phyloP scores from a whole-genome alignment of 192 early-diverging fungal genomes.

The Backusella parvicylindrica region DNA sequence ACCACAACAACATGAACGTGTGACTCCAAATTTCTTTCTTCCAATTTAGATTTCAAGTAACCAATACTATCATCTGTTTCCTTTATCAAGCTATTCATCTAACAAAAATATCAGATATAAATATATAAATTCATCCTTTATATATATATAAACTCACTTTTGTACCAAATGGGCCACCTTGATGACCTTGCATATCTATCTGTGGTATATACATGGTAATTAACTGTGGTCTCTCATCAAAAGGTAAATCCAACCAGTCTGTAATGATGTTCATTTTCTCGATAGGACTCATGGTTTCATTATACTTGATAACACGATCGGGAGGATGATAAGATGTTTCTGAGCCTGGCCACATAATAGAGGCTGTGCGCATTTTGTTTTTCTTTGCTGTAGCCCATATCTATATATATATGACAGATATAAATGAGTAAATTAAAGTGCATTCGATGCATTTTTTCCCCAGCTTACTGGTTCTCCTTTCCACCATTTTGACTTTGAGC shows the following conservation, averaged over 20 bases:
- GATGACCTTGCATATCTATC: conserved; percentile 77
- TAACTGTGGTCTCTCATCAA: conserved; percentile 68
- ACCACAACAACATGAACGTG: conserved; percentile 60
- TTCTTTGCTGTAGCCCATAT: conserved; percentile 86
- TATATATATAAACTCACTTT: conserved; percentile 41
- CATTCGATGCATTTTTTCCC: background rate
- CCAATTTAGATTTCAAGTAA: conserved; percentile 52
- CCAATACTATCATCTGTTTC: conserved; percentile 60
- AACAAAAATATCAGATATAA: background rate
- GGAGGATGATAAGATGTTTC: conserved; percentile 54
- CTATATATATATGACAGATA: too few relatives aligned
- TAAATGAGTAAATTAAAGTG: too few relatives aligned
- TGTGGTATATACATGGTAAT: conserved; percentile 78
- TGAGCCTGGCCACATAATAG: conserved; percentile 89
- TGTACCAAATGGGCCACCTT: conserved; percentile 58
- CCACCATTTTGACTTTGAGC: conserved; percentile 77
- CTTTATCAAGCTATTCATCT: conserved; percentile 54
- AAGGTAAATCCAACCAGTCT: conserved; percentile 79
- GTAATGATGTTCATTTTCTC: conserved; percentile 60
- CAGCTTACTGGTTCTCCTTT: conserved; percentile 73
- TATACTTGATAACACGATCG: conserved; percentile 61
- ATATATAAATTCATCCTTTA: background rate
- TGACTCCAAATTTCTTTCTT: conserved; percentile 51
- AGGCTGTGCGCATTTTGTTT: conserved; percentile 62
- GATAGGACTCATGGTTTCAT: conserved; percentile 35